These are phyloP conservation scores for Clarireedia homoeocarpa DNA, from an alignment of 2,329 filamentous ascomycete species.

Conservation along the genomic window DNA sequence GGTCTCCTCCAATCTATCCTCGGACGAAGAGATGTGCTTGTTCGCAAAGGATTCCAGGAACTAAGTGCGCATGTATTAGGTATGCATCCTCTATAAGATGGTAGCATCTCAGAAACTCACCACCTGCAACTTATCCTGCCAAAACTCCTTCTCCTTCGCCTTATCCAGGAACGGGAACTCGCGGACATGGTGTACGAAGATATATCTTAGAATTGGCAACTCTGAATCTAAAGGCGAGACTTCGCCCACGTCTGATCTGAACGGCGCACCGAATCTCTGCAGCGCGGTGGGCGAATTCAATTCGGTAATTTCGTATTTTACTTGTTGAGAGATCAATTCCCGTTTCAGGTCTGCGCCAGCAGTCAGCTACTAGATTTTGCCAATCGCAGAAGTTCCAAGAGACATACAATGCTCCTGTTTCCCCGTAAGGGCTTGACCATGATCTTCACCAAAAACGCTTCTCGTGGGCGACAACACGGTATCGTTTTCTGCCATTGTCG, in stretches of 20 bases:
- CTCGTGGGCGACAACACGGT: slow-evolving; percentile 6
- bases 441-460: slow-evolving; percentile 2
- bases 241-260: slow-evolving; percentile 86
- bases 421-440: slow-evolving; percentile 57
- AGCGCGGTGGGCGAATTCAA: slow-evolving; percentile 92
- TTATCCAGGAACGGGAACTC: slow-evolving; percentile 97
- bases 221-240: slow-evolving; percentile 90
- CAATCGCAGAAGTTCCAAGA: slow-evolving; percentile 12
- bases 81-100: neutral
- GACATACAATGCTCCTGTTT: slow-evolving; percentile 94
- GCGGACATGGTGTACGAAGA: slow-evolving; percentile 95
- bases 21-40: slow-evolving; percentile 94
- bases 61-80: slow-evolving; percentile 35
- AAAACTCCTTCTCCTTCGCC: slow-evolving; percentile 97
- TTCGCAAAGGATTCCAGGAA: slow-evolving; percentile 96
- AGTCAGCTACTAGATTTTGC: slow-evolving; percentile 1
- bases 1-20: slow-evolving; percentile 91
- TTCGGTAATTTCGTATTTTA: slow-evolving; percentile 82
- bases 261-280: slow-evolving; percentile 90
- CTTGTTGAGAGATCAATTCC: slow-evolving; percentile 86
- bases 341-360: slow-evolving; percentile 72
- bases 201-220: slow-evolving; percentile 85
- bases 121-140: slow-evolving; percentile 95
- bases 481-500: slow-evolving; percentile 17
- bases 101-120: slow-evolving; percentile 44